Evolutionary conservation across 2,329 filamentous ascomycete species (phyloP).

Genomic region (Aspergillus vadensis): DNA sequence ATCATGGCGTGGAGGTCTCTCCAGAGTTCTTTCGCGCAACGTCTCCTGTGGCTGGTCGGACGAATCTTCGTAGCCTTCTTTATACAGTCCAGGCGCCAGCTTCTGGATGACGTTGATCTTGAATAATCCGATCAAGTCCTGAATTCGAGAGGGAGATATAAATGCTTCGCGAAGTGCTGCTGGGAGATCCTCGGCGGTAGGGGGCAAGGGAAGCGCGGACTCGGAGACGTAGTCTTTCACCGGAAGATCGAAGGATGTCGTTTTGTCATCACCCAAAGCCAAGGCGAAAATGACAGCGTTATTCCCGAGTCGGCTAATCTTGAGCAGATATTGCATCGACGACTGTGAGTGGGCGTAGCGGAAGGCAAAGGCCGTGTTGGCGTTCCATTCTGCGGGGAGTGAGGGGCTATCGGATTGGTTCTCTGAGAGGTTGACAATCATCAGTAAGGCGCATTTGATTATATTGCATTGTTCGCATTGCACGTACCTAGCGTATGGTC

Average conservation of each 20-base stretch:
- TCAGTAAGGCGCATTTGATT: neutral
- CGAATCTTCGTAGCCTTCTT: conserved; percentile 73
- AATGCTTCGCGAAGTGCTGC: conserved; percentile 62
- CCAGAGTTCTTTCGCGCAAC: conserved; percentile 44
- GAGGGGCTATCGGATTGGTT: conserved; percentile 37
- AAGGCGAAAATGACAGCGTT: conserved; percentile 84
- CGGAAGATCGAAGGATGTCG: conserved; percentile 73
- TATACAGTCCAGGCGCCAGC: conserved; percentile 73
- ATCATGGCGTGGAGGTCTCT: conserved; percentile 46
- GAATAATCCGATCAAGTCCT: conserved; percentile 70
- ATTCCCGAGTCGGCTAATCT: conserved; percentile 76
- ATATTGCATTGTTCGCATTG: neutral
- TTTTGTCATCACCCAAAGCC: conserved; percentile 77
- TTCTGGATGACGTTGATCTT: conserved; percentile 82
- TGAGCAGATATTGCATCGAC: conserved; percentile 79
- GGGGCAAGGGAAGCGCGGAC: conserved; percentile 57
- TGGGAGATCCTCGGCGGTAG: conserved; percentile 32
- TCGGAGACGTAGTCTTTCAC: conserved; percentile 73
- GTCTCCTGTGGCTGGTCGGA: conserved; percentile 24
- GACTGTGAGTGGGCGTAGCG: conserved; percentile 85
- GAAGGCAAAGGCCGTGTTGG: conserved; percentile 71
- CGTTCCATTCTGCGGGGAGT: conserved; percentile 80
- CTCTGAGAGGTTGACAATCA: conserved; percentile 22
- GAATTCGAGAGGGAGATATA: conserved; percentile 69
- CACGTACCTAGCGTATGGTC: conserved; percentile 68